Base-by-base conservation (phyloP, 2,329 filamentous ascomycete species). In the Microdochium bolleyi region DNA sequence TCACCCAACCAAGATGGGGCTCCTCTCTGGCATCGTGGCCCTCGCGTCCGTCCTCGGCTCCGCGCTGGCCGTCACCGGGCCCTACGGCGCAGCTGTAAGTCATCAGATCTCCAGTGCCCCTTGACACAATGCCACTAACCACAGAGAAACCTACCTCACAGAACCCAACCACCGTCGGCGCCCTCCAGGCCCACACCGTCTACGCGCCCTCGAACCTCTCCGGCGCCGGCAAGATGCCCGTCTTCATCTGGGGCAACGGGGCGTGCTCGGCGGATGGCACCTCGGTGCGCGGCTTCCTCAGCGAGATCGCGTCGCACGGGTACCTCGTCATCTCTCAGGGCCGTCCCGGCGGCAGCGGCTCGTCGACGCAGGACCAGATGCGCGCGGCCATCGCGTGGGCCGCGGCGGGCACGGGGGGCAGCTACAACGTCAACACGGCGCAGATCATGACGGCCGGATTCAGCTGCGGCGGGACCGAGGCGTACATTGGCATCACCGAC, bases 381-480 rank as follows among this genome's bases (percentile, higher is more conserved):
- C 57, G 32, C 16, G 51, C 54, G 38, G 54, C 56, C 25, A 58
- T 62, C 30, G 55, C 59, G 54, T 62, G 56, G 58, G 58, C 58
- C 32, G 41, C 34, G 27, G 60, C 55, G 3, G 54, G 56, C 14
- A 46, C 58, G 46, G 56, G 54, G 32, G 49, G 54, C 4, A 60
- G 55, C 24, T 54, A 56, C 21, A 55, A 56, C 49, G 52, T 66
- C 24, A 61, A 66, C 52, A 49, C 55, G 13, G 54, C 57, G 4
- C 54, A 61, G 38, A 60, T 67, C 53, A 55, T 57, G 32, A 62
- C 60, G 2, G 63, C 63, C 5, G 64, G 64, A 2, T 58, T 57
- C 51, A 63, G 60, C 57, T 66, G 64, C 49, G 64, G 64, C 51
- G 64, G 64, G n/a, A 52, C 61, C 21, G 60, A 67, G 56, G 64